These are phyloP conservation scores for Aspergillus versicolor DNA, from an alignment of 2,329 filamentous ascomycete genomes.

Conservation along the genomic window DNA sequence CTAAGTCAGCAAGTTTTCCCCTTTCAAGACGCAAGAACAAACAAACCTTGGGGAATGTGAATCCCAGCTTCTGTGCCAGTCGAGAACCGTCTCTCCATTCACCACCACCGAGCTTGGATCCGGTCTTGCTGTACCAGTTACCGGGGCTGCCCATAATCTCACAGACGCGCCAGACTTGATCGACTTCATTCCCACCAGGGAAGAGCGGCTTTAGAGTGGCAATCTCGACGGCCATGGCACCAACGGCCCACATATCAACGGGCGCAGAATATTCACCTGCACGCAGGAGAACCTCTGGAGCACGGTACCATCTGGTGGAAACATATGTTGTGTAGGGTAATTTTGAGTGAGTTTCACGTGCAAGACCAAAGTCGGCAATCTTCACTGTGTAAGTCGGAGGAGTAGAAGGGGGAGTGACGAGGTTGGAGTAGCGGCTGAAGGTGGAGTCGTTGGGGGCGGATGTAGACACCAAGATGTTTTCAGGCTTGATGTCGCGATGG, in stretches of 20 bases:
- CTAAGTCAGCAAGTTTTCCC: constrained; percentile 6
- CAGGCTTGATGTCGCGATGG: constrained; percentile 97
- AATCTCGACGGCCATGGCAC: constrained; percentile 97
- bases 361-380: constrained; percentile 96
- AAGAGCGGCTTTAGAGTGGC: constrained; percentile 95
- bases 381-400: constrained; percentile 94
- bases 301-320: constrained; percentile 92
- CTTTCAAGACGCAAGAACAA: background rate
- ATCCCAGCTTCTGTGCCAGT: constrained; percentile 91
- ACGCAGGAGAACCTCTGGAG: constrained; percentile 87
- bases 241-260: constrained; percentile 97
- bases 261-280: constrained; percentile 97
- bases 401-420: constrained; percentile 92
- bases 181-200: constrained; percentile 95
- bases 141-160: constrained; percentile 99
- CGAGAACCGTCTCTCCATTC: constrained; percentile 96
- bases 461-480: constrained; percentile 96
- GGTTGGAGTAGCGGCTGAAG: constrained; percentile 86
- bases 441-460: constrained; percentile 83
- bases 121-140: constrained; percentile 94
- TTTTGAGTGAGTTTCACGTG: constrained; percentile 95
- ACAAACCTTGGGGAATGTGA: constrained; percentile 83
- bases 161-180: constrained; percentile 97
- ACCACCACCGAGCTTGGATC: constrained; percentile 82
- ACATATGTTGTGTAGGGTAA: constrained; percentile 97